phyloP scores from a whole-genome alignment of 2,329 filamentous ascomycete genomes.

The Neurospora crassa region DNA sequence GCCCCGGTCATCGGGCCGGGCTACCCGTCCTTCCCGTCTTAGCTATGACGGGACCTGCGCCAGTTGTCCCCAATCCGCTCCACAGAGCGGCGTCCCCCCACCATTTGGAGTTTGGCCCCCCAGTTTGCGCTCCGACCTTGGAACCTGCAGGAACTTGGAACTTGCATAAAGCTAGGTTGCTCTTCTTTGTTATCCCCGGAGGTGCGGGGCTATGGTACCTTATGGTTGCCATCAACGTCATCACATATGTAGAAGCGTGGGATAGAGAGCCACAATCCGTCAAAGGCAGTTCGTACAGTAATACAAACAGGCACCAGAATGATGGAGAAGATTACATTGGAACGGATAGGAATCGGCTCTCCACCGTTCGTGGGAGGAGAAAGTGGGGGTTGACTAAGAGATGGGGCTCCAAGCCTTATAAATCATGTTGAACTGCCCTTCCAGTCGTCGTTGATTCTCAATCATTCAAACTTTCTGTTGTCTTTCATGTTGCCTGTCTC shows the following conservation, averaged over 20 bases:
- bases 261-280: neutral
- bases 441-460: neutral
- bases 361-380: neutral
- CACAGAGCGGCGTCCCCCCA: neutral
- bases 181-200: neutral
- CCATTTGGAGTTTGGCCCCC: neutral
- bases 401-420: neutral
- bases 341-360: neutral
- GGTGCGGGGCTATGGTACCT: neutral
- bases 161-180: neutral
- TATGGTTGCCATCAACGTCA: neutral
- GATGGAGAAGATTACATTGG: neutral
- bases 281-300: neutral
- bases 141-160: neutral
- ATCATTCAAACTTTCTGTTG: neutral
- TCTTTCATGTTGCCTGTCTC: neutral
- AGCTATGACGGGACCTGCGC: neutral
- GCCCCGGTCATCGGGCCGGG: slow-evolving; percentile 6
- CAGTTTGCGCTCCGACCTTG: neutral
- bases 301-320: neutral
- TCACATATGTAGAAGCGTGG: neutral
- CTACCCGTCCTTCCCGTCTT: neutral
- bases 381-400: neutral
- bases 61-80: neutral
- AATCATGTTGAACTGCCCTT: neutral